Conservation (phyloP, 2,329 filamentous ascomycete genomes). For the Fusarium austroafricanum region DNA sequence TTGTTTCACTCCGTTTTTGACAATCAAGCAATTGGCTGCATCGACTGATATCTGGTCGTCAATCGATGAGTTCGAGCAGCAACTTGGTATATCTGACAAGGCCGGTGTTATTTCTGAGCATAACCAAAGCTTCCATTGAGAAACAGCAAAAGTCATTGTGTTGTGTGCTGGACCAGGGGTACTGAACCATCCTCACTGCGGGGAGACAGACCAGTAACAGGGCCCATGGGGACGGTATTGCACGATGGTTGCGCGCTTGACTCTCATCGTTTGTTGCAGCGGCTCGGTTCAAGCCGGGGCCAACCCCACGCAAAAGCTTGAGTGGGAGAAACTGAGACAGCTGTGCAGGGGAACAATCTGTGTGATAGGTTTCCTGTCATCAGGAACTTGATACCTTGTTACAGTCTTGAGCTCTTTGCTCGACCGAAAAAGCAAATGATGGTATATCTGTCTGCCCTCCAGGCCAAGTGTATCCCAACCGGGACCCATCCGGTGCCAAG, state of each 20-base stretch:
- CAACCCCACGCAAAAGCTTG: constrained; percentile 18
- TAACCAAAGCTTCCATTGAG: background rate
- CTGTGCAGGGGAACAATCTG: background rate
- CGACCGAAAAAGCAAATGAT: constrained; percentile 1
- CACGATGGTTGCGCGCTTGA: constrained; percentile 17
- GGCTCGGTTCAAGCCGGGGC: constrained; percentile 35
- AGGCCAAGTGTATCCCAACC: background rate
- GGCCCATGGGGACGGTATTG: constrained; percentile 29
- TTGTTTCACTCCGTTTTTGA: background rate
- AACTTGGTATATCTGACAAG: background rate
- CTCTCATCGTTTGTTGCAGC: constrained; percentile 26
- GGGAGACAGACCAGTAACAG: constrained; percentile 2
- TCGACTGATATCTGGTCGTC: background rate
- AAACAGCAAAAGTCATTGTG: background rate
- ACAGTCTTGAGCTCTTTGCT: constrained; percentile 8
- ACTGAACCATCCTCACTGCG: background rate
- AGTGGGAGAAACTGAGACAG: constrained; percentile 18
- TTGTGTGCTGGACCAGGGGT: constrained; percentile 6
- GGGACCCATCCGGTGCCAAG: constrained; percentile 2
- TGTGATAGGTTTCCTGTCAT: constrained; percentile 2
- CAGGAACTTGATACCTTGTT: background rate
- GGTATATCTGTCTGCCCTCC: background rate
- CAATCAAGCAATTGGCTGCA: background rate
- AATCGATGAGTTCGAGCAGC: background rate
- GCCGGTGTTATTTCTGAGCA: background rate